Evolutionary conservation across 768 basidiomycete species (phyloP), one percentile per base, ranked within the genome.

Genomic region (Dendrothele bispora): DNA sequence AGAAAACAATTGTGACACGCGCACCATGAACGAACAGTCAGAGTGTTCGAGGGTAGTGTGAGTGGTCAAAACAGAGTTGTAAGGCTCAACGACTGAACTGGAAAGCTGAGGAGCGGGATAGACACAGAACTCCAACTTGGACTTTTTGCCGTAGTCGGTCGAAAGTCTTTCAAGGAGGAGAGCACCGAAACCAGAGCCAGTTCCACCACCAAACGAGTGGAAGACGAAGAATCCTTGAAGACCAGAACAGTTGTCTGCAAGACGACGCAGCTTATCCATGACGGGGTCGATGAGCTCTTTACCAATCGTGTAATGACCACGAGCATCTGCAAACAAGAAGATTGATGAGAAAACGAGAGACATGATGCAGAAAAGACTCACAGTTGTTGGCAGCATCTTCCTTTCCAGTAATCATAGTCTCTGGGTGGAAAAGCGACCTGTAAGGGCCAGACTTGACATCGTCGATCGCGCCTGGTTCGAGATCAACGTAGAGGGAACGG

Each of bases 321-420:
- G 94, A 52, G 95, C 94, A 69, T 97, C 94, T 95, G 56, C 15
- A 50, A 48, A 29, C 39, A 35, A 28, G 24, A 40, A 63, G 24
- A 44, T 34, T 28, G 46, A 46, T 48, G 27, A 40, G 49, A 55
- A 53, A 54, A 55, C 52, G 43, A 46, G 28, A 51, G 37, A 7
- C 12, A 20, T 51, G 30, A 28, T 35, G 41, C 18, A 40, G 15
- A 42, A 48, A 50, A 18, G n/a, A 68, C 83, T 66, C 65, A 94
- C 94, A 99, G 70, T 99, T 99, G 79, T 97, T 99, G 55, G 95
- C 95, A 41, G 95, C 95, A 61, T 99, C 95, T 75, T 99, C 95
- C 74, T 98, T 98, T 62, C 95, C 95, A 46, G 89, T 88, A 67
- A 98, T 85, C 73, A 99, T 82, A 39, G 92, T 90, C 75, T 98